Percentiles rank a stretch among this genome's conserved stretches.
These are phyloP conservation scores for Candida ulmi DNA, from an alignment of 805 yeast genomes.

Conservation along the genomic window DNA sequence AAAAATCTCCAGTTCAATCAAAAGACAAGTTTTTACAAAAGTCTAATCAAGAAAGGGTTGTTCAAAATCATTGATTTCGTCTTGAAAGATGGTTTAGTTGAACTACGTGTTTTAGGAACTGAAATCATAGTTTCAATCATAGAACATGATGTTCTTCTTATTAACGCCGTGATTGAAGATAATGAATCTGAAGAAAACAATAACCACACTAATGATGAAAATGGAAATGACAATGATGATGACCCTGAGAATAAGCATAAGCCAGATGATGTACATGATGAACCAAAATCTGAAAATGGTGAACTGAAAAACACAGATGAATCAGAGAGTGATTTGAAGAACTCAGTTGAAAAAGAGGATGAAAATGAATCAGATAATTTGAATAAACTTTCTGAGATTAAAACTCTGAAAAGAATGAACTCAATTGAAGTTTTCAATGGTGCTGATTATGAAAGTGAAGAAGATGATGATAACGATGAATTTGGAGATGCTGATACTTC, in stretches of 20 bases:
- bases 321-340: too few species aligned
- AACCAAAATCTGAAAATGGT: too few species aligned
- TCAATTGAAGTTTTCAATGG: background rate
- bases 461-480: slow-evolving; percentile 1
- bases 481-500: background rate
- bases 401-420: slow-evolving; percentile 2
- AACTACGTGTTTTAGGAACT: slow-evolving; percentile 63
- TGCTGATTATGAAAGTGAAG: slow-evolving; percentile 1
- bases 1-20: slow-evolving; percentile 57
- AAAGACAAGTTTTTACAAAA: slow-evolving; percentile 57
- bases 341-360: too few species aligned
- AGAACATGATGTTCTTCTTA: slow-evolving; percentile 73
- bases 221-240: slow-evolving; percentile 5
- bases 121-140: slow-evolving; percentile 76
- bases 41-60: slow-evolving; percentile 62
- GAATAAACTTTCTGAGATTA: too few species aligned
- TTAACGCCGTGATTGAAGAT: slow-evolving; percentile 26
- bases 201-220: slow-evolving; percentile 2
- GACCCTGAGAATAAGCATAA: slow-evolving; percentile 5
- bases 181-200: background rate
- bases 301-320: too few species aligned
- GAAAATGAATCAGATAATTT: too few species aligned
- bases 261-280: too few species aligned
- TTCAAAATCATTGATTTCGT: slow-evolving; percentile 70
- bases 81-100: slow-evolving; percentile 41